Conservation (phyloP, 2,329 filamentous ascomycete species). For the Xylariaceae sp. region DNA sequence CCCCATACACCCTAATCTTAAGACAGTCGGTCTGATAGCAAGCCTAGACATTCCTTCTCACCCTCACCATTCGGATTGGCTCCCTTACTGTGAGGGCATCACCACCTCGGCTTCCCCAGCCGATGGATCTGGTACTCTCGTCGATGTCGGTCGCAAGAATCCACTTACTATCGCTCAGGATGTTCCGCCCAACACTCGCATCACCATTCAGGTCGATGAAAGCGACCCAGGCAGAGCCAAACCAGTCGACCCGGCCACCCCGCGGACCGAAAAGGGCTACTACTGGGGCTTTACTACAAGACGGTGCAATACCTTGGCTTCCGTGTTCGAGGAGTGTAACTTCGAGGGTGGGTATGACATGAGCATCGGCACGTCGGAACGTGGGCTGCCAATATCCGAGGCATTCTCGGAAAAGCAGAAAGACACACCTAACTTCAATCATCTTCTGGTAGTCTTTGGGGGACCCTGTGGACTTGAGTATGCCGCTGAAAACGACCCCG, state of each 20-base stretch:
- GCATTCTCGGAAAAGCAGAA: slow-evolving; percentile 42
- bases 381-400: slow-evolving; percentile 53
- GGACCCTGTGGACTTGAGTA: slow-evolving; percentile 76
- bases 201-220: slow-evolving; percentile 65
- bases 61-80: slow-evolving; percentile 69
- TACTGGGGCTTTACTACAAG: slow-evolving; percentile 82
- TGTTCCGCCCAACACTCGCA: slow-evolving; percentile 66
- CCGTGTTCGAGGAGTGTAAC: slow-evolving; percentile 71
- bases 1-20: slow-evolving; percentile 72
- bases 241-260: slow-evolving; percentile 63
- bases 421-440: slow-evolving; percentile 51
- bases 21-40: slow-evolving; percentile 67
- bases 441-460: slow-evolving; percentile 75
- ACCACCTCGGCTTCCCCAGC: slow-evolving; percentile 47
- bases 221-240: slow-evolving; percentile 46
- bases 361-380: slow-evolving; percentile 79
- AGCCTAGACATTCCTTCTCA: slow-evolving; percentile 85
- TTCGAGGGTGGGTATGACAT: slow-evolving; percentile 77
- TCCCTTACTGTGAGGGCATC: slow-evolving; percentile 75
- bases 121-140: slow-evolving; percentile 47
- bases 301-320: slow-evolving; percentile 60
- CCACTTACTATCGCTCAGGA: slow-evolving; percentile 53
- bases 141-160: slow-evolving; percentile 55
- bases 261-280: slow-evolving; percentile 71
- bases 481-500: slow-evolving; percentile 59